Conservation (phyloP, 1,284 basidiomycete species). For the Moesziomyces parantarcticus region DNA sequence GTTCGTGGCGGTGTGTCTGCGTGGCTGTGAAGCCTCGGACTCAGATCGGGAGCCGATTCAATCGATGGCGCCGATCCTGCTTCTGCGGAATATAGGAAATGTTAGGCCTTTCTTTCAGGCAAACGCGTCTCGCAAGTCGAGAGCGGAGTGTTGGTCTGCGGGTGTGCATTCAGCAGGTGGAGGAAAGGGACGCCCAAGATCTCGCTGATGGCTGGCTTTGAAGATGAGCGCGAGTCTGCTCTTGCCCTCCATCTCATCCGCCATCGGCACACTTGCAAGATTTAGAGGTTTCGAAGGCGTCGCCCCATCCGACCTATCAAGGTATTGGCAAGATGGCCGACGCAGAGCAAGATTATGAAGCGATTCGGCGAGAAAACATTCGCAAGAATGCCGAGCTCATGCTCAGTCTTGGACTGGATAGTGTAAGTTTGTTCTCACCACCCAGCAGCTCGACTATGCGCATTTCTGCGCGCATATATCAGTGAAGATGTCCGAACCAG, state of each 20-base stretch:
- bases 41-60: too few species aligned
- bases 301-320: not conserved
- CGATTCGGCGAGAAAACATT: conserved; percentile 67
- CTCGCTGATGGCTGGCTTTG: not conserved
- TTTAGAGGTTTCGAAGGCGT: not conserved
- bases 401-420: conserved; percentile 46
- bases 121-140: too few species aligned
- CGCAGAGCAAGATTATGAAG: conserved; percentile 49
- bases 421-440: conserved; percentile 16
- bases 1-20: too few species aligned
- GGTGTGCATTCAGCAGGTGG: too few species aligned
- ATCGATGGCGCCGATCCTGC: too few species aligned
- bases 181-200: too few species aligned
- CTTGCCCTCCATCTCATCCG: not conserved
- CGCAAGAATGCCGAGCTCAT: conserved; percentile 62
- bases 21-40: too few species aligned
- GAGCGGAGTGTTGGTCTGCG: too few species aligned
- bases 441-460: not conserved
- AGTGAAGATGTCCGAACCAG: too few species aligned
- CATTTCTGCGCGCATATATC: not conserved
- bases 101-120: too few species aligned
- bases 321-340: conserved; percentile 27
- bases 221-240: not conserved
- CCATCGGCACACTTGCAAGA: not conserved
- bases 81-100: too few species aligned